Evolutionary conservation across 192 early-diverging fungal genomes (phyloP), one percentile per base, ranked within the genome.

Genomic region (Backusella tuberculispora): DNA sequence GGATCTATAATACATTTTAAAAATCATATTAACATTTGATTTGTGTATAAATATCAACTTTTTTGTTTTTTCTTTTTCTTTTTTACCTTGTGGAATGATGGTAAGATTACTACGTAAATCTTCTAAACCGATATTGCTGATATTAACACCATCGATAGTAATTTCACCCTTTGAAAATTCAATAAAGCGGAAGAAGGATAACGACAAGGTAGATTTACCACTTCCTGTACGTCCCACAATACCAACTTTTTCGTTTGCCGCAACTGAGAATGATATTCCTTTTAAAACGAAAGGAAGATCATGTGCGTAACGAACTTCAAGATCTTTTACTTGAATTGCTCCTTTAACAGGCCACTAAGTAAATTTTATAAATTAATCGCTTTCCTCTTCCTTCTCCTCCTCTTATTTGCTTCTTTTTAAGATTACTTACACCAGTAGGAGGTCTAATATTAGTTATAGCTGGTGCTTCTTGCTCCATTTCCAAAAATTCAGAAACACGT

Each of bases 191-290:
- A 96, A 87, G 44, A 97, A 85, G 1, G 94, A 89, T 70, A 94
- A 80, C 4, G 90, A 88, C 44, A 97, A 78, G 4, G 92, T 92
- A 45, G 90, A 91, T 78, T 97, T 97, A 40, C 95, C 95, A 0
- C 93, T 90, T 26, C 95, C 95, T 1, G 96, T 95, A 29, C 95
- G 73, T 12, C 96, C 96, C 13, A 97, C 95, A 17, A 98, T 91
- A 34, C 96, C 97, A 80, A 99, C 93, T 80, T 95, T 97, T 78
- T 88, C 87, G 45, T 81, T 72, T 2, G 90, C 81, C 0, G 82
- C 76, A 45, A 96, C 89, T 2, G 44, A 45, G 65, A 97, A 88
- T 7, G 88, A 86, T 26, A 99, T 81, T 21, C 85, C 79, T 63
- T 91, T 93, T 12, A 99, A 85, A 0, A 97, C 96, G 4, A 88